A percentile compares a stretch with the other conserved stretches of the same genome.
phyloP scores from a whole-genome alignment of 768 basidiomycete genomes.

The Vishniacozyma victoriae region DNA sequence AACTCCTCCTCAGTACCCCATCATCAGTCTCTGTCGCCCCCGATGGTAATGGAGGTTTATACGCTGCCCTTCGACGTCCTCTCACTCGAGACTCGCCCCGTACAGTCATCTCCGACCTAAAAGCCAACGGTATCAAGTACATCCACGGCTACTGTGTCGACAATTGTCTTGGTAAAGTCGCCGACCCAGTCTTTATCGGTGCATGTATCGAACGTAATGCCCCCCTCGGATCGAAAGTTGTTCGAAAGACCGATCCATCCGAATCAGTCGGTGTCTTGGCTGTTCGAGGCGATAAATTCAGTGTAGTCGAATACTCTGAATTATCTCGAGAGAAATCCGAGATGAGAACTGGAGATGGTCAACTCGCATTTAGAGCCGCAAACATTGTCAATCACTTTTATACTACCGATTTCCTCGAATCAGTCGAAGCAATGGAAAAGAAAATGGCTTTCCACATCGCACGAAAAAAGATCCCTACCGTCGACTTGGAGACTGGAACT shows the following conservation, averaged over 20 bases:
- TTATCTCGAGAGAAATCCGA: constrained; percentile 83
- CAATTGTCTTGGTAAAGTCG: constrained; percentile 95
- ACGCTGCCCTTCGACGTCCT: constrained; percentile 81
- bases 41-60: constrained; percentile 95
- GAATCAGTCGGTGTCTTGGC: constrained; percentile 96
- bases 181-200: constrained; percentile 94
- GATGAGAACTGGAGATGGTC: constrained; percentile 61
- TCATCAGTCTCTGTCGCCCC: constrained; percentile 88
- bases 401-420: constrained; percentile 73
- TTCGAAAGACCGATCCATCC: constrained; percentile 74
- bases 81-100: constrained; percentile 53
- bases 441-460: constrained; percentile 96
- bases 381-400: constrained; percentile 99
- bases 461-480: constrained; percentile 87
- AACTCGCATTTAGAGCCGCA: constrained; percentile 83
- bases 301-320: constrained; percentile 96
- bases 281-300: constrained; percentile 70
- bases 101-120: constrained; percentile 79
- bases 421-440: constrained; percentile 72
- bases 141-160: constrained; percentile 96
- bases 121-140: constrained; percentile 68
- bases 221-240: constrained; percentile 93
- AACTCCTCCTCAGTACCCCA: constrained; percentile 74
- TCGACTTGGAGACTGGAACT: constrained; percentile 65
- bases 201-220: constrained; percentile 83